Evolutionary conservation across 768 basidiomycete species (phyloP).

Genomic region (Multifurca ochricompacta): DNA sequence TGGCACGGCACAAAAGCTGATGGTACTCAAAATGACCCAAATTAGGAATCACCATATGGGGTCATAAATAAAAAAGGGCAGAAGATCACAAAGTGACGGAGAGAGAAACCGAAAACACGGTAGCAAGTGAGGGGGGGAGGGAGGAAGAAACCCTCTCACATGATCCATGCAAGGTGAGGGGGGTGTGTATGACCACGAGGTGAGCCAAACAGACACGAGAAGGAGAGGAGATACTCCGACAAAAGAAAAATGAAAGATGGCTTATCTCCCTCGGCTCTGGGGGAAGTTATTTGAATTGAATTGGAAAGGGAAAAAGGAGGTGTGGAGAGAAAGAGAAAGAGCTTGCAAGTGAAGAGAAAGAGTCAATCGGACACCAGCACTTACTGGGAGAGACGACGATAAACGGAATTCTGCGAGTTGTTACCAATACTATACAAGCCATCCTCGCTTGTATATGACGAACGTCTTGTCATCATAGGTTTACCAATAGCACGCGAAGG

Average conservation of each 20-base stretch:
- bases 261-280: conserved; percentile 9
- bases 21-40: background rate
- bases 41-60: conserved; percentile 9
- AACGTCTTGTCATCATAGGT: conserved; percentile 15
- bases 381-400: conserved; percentile 18
- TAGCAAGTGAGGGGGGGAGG: background rate
- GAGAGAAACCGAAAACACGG: background rate
- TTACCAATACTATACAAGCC: background rate
- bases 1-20: background rate
- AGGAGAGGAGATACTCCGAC: conserved; percentile 2
- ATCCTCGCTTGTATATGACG: conserved; percentile 18
- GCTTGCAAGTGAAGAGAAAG: background rate
- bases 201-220: background rate
- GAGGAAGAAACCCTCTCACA: no score
- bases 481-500: conserved; percentile 4
- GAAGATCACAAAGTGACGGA: background rate
- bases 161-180: conserved; percentile 4
- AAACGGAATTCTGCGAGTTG: conserved; percentile 7
- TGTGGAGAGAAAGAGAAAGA: background rate
- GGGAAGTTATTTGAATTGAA: conserved; percentile 3
- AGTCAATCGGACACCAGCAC: conserved; percentile 1
- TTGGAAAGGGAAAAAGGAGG: background rate
- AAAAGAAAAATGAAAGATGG: background rate
- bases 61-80: conserved; percentile 3
- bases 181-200: conserved; percentile 6